A percentile compares a stretch with the other conserved stretches of the same genome.
These are phyloP conservation scores for Aspergillus pseudoglaucus DNA, from an alignment of 2,329 filamentous ascomycete genomes.

Conservation along the genomic window DNA sequence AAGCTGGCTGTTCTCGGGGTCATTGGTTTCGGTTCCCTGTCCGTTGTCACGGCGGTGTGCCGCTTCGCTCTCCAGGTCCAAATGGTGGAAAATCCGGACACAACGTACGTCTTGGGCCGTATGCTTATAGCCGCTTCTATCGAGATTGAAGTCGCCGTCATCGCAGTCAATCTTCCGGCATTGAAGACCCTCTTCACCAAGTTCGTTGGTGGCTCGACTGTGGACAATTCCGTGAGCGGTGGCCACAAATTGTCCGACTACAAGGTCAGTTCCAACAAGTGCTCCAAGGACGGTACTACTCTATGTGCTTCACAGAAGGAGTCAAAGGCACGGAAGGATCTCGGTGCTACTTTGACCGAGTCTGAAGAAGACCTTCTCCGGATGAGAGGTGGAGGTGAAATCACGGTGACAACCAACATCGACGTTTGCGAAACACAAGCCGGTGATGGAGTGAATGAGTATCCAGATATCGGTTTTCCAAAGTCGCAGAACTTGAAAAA, in stretches of 20 bases:
- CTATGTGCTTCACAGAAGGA: neutral
- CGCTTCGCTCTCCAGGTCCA: neutral
- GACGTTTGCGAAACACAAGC: neutral
- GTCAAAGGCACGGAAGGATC: neutral
- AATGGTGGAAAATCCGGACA: neutral
- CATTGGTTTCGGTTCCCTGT: neutral
- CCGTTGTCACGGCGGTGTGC: neutral
- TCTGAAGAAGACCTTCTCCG: neutral
- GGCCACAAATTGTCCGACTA: neutral
- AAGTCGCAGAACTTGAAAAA: neutral
- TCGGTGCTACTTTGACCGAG: neutral
- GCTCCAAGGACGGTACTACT: neutral
- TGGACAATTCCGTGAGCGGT: neutral
- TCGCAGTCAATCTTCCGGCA: slow-evolving; percentile 1
- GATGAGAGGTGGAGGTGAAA: neutral
- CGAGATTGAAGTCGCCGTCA: neutral
- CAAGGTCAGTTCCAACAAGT: neutral
- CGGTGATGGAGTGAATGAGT: neutral
- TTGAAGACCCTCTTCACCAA: neutral
- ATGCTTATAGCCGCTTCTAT: neutral
- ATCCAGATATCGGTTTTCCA: neutral
- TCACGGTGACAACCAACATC: neutral
- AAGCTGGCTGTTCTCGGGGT: neutral
- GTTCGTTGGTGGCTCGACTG: neutral
- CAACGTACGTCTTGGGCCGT: neutral